Evolutionary conservation across 176 grass and related monocot genomes (phyloP).

Genomic region (Leersia perrieri): DNA sequence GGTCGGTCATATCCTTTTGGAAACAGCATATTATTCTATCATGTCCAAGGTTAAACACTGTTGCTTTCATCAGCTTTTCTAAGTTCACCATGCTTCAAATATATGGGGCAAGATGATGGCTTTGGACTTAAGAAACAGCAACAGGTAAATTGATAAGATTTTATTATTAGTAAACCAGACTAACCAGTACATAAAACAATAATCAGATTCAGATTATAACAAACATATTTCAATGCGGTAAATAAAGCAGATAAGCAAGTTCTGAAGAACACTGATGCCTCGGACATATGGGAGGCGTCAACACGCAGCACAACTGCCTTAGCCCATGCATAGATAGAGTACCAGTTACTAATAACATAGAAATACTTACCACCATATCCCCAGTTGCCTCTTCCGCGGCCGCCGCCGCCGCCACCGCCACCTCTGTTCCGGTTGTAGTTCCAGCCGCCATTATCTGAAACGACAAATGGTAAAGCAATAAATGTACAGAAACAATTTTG

Average conservation of each 20-base stretch:
- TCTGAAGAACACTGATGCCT: neutral
- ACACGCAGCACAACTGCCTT: neutral
- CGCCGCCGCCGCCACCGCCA: constrained; percentile 42
- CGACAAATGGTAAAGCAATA: constrained; percentile 25
- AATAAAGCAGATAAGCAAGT: neutral
- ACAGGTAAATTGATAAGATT: neutral
- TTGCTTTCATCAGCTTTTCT: neutral
- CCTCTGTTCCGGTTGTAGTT: constrained; percentile 62
- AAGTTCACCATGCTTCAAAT: neutral
- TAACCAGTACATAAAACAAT: too few species aligned
- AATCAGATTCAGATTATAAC: neutral
- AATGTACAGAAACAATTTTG: neutral
- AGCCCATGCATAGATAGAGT: neutral
- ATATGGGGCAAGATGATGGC: neutral
- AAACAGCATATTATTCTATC: too few species aligned
- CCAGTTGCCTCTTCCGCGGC: constrained; percentile 71
- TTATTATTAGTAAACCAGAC: neutral
- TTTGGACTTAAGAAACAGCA: neutral
- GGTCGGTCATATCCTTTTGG: too few species aligned
- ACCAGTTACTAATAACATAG: neutral
- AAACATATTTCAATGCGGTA: neutral
- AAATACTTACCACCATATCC: constrained; percentile 68
- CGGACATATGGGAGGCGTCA: neutral
- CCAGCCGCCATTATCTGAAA: constrained; percentile 78
- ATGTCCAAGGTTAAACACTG: neutral